Evolutionary conservation across 805 yeast species (phyloP), one percentile per base, ranked within the genome.

Genomic region (Ogataea ganodermae): DNA sequence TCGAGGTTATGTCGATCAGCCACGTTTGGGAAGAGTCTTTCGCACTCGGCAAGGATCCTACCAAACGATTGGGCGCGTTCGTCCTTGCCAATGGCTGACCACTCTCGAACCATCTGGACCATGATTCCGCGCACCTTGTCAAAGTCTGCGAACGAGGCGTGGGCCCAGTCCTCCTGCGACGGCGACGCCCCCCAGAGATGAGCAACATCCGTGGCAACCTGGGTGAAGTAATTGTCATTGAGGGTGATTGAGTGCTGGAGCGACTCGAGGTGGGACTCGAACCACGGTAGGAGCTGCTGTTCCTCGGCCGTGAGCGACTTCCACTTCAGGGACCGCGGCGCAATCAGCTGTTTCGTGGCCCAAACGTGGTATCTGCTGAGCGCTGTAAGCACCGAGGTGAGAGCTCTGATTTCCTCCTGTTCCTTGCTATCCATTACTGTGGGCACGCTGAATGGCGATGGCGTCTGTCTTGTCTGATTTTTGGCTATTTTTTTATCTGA

Each of bases 91-190:
- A 78, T 80, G 4, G 58, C 58, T 23, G 81, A 70, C 88, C 89
- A 83, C 59, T 83, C 89, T 49, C 88, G 63, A 5, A 71, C 67
- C n/a, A 78, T 56, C 56, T 83, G 88, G 35, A 79, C 67, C 55
- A 86, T 60, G 0, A 81, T 69, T 1, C 83, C 71, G 38, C 77
- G 62, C 4, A 82, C 84, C 62, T 83, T 83, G 43, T 79, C 84
- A 42, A 69, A 73, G 50, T 82, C 87, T 3, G 62, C 53, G 17
- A 48, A 47, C 4, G 67, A 60, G 17, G 80, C 69, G 2, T 61
- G 57, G 6, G 61, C 58, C 85, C 85, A 81, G 3, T 57, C 52
- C 0, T 50, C 28, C 0, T 77, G 74, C 16, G 50, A 44, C 0
- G 63, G 26, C 0, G 69, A 48, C 1, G 72, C 74, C 0, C 80